Conservation (phyloP, 352 stramenopile genomes). For the Hyaloperonospora brassicae region DNA sequence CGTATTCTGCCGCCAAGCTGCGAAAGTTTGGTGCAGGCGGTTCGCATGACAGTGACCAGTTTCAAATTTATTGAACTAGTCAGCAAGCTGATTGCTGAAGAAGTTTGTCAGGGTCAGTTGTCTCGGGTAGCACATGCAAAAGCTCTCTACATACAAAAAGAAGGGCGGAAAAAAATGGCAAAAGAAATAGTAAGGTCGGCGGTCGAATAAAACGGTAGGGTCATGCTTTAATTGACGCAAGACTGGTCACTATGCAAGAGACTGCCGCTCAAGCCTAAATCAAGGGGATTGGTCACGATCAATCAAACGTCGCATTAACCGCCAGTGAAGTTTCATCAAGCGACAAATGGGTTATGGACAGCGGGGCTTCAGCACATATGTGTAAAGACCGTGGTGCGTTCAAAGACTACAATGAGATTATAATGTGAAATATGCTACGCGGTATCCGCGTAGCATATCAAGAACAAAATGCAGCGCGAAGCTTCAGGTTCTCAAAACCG, state of each 20-base stretch:
- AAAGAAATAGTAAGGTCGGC: slow-evolving; percentile 1
- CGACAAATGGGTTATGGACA: neutral
- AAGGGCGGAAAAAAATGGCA: neutral
- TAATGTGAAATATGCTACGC: too few species aligned
- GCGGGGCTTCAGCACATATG: slow-evolving; percentile 1
- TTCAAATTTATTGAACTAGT: too few species aligned
- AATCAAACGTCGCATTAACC: neutral
- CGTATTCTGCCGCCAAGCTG: too few species aligned
- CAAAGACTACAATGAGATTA: neutral
- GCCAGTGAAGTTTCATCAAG: neutral
- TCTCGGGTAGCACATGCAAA: too few species aligned
- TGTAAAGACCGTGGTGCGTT: neutral
- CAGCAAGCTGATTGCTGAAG: too few species aligned
- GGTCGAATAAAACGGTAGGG: neutral
- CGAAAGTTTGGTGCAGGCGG: too few species aligned
- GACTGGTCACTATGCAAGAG: too few species aligned
- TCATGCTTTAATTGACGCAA: too few species aligned
- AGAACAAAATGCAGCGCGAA: neutral
- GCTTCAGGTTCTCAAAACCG: neutral
- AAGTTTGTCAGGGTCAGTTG: too few species aligned
- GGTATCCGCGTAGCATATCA: neutral
- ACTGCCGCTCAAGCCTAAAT: too few species aligned
- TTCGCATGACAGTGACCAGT: too few species aligned
- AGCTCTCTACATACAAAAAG: too few species aligned
- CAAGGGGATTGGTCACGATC: neutral